Base-by-base conservation (phyloP, 2,329 filamentous ascomycete species). In the Fusarium avenaceum region DNA sequence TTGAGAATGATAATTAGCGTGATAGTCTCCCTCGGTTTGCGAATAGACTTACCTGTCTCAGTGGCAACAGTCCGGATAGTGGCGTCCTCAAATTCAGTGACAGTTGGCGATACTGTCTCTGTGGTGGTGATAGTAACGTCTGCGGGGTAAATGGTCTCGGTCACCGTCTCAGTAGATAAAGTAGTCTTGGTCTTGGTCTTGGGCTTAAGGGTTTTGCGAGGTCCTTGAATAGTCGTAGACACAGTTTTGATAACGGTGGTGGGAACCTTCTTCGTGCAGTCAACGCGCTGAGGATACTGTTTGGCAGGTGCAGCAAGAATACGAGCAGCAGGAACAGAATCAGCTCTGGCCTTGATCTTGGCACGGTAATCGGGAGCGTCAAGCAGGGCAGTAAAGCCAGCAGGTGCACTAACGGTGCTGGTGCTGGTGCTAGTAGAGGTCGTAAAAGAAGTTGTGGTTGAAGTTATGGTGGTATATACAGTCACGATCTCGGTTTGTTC, bases 271-370 rank as follows among this genome's bases (percentile, higher is more conserved):
- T 49, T 49, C 11, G 32, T 38, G 17, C 46, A 38, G 19, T 19
- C 20, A 5, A 49, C 3, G 17, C 32, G 22, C 22, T 49, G 46
- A 13, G 26, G 32, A 14, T 49, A 38, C 32, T 38, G 35, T 5
- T 11, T 32, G 1, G 24, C 47, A 4, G 17, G 8, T 0, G 28
- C 45, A 3, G n/a, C 24, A 24, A 24, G 45, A 17, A 47, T 33
- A 4, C 4, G 3, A 3, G 19, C 7, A 20, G 13, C 17, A 2
- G 48, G 8, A 15, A 7, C 26, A 6, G 22, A 9, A 4, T 20
- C 32, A n/a, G 15, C 50, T 28, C 45, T 50, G 13, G 38, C 45
- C n/a, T 50, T 50, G 30, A 57, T 13, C 30, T 50, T 50, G 6
- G 33, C 17, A 6, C 14, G 13, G 4, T 28, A 33, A 3, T 33